Evolutionary conservation across 805 yeast genomes (phyloP).

Genomic region (Metschnikowia kunwiensis): DNA sequence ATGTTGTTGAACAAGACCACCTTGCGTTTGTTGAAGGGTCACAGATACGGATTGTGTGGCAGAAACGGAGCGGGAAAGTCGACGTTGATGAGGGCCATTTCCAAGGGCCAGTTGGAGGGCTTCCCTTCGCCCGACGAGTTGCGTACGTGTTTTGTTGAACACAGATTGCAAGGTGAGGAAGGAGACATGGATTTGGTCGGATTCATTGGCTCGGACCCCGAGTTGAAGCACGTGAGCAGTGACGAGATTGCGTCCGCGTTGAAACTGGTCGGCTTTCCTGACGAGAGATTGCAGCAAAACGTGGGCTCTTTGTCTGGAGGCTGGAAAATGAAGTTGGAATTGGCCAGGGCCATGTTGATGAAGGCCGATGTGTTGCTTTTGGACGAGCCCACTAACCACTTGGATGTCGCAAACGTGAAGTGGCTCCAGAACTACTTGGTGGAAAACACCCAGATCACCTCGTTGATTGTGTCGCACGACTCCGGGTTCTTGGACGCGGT

Average conservation of each 20-base stretch:
- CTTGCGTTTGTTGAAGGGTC: constrained; percentile 85
- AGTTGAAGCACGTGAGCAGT: constrained; percentile 57
- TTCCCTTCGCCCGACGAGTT: constrained; percentile 87
- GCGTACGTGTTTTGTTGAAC: constrained; percentile 95
- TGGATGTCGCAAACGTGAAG: constrained; percentile 89
- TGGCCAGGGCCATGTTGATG: constrained; percentile 98
- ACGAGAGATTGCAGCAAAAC: constrained; percentile 81
- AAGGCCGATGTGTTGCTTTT: constrained; percentile 90
- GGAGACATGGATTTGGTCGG: constrained; percentile 84
- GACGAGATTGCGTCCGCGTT: constrained; percentile 76
- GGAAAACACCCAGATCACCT: constrained; percentile 82
- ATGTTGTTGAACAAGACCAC: constrained; percentile 93
- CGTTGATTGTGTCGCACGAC: constrained; percentile 95
- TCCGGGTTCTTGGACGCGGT: constrained; percentile 94
- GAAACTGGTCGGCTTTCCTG: constrained; percentile 85
- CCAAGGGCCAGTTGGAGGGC: constrained; percentile 95
- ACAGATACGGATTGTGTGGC: constrained; percentile 96
- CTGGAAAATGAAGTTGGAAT: constrained; percentile 98
- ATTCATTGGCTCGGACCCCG: constrained; percentile 88
- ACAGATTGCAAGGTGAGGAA: constrained; percentile 91
- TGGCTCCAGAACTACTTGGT: constrained; percentile 90
- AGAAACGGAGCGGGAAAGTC: constrained; percentile 99
- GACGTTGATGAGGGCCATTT: constrained; percentile 93
- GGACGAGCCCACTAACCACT: constrained; percentile 98
- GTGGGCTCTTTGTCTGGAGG: constrained; percentile 98